Evolutionary conservation across 2,329 filamentous ascomycete genomes (phyloP).

Genomic region (Penicillium nordicum): DNA sequence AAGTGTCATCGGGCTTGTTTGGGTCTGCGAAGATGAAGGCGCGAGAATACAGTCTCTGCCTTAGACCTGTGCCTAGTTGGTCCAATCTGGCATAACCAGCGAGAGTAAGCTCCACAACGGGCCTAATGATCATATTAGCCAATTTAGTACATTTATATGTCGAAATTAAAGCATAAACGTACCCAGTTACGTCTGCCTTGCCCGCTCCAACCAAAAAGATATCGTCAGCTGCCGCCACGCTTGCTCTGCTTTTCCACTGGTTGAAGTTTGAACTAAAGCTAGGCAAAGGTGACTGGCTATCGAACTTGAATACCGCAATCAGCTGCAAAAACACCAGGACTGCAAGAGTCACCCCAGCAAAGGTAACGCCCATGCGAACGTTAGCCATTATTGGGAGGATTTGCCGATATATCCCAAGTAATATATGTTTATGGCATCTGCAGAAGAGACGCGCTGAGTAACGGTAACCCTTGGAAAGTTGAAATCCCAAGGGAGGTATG

Average conservation of each 20-base stretch:
- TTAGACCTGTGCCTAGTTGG: conserved; percentile 77
- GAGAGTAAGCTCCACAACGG: conserved; percentile 84
- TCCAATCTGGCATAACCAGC: conserved; percentile 88
- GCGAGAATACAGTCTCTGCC: conserved; percentile 82
- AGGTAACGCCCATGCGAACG: conserved; percentile 23
- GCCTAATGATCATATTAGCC: conserved; percentile 44
- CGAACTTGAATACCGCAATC: conserved; percentile 22
- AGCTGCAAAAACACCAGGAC: conserved; percentile 34
- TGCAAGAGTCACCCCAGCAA: conserved; percentile 27
- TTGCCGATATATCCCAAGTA: neutral
- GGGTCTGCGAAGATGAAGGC: conserved; percentile 81
- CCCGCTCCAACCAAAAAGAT: conserved; percentile 65
- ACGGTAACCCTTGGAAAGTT: neutral
- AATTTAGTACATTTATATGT: neutral
- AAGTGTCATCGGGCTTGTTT: conserved; percentile 63
- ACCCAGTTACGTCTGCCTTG: conserved; percentile 71
- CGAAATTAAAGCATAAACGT: conserved; percentile 14
- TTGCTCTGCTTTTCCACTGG: conserved; percentile 26
- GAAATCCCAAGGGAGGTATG: conserved; percentile 4
- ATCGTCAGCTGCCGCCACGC: conserved; percentile 31
- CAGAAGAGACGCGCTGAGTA: neutral
- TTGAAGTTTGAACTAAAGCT: conserved; percentile 17
- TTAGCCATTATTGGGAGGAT: conserved; percentile 28
- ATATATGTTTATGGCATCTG: conserved; percentile 11
- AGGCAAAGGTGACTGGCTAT: conserved; percentile 14